Evolutionary conservation across 169 alveolate species (phyloP).

Genomic region (Plasmodium coatneyi): DNA sequence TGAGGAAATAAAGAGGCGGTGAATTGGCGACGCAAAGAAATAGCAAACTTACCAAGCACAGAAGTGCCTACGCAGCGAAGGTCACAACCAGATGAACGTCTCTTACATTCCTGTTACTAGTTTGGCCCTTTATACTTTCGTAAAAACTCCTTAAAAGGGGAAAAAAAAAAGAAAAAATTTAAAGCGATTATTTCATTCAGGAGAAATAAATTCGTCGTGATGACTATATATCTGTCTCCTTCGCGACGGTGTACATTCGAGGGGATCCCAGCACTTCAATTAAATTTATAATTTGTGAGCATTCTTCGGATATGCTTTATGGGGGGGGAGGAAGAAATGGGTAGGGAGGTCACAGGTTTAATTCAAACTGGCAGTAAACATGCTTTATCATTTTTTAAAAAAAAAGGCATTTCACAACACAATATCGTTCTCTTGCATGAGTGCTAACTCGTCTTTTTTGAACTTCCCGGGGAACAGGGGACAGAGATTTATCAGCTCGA

Average conservation of each 20-base stretch:
- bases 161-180: neutral
- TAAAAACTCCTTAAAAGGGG: slow-evolving; percentile 53
- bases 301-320: slow-evolving; percentile 63
- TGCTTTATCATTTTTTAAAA: neutral
- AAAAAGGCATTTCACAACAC: neutral
- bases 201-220: neutral
- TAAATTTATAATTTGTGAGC: slow-evolving; percentile 70
- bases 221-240: neutral
- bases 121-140: slow-evolving; percentile 44
- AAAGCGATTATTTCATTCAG: neutral
- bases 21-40: neutral
- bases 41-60: neutral
- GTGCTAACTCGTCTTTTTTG: slow-evolving; percentile 57
- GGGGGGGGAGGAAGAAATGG: neutral
- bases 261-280: slow-evolving; percentile 75
- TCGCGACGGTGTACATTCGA: slow-evolving; percentile 18
- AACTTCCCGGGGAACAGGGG: slow-evolving; percentile 72
- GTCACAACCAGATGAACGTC: neutral
- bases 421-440: neutral
- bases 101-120: slow-evolving; percentile 52
- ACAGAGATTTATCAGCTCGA: slow-evolving; percentile 57
- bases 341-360: neutral
- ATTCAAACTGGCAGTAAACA: neutral
- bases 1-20: neutral
- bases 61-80: neutral